Evolutionary conservation across 2,329 filamentous ascomycete species (phyloP).

Genomic region (Fusarium heterosporum): DNA sequence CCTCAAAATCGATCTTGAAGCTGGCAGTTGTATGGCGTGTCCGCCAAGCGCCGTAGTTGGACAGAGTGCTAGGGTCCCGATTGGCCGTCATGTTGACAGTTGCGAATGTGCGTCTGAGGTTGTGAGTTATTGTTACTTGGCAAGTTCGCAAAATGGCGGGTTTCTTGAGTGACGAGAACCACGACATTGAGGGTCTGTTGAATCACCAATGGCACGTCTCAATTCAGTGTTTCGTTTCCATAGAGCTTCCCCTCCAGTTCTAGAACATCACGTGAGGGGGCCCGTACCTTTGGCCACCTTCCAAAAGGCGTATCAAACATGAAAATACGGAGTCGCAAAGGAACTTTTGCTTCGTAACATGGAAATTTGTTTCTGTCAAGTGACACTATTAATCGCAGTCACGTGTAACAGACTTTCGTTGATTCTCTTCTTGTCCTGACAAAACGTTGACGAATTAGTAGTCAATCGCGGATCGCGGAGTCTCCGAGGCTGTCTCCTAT

Average conservation of each 20-base stretch:
- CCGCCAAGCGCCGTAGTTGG: slow-evolving; percentile 90
- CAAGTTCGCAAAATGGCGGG: slow-evolving; percentile 41
- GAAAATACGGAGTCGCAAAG: slow-evolving; percentile 14
- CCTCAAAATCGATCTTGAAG: slow-evolving; percentile 85
- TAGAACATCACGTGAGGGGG: slow-evolving; percentile 34
- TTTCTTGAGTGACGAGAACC: slow-evolving; percentile 46
- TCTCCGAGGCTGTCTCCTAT: not conserved
- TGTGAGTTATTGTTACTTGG: slow-evolving; percentile 42
- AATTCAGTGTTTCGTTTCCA: slow-evolving; percentile 14
- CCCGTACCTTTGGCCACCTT: slow-evolving; percentile 15
- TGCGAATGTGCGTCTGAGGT: slow-evolving; percentile 48
- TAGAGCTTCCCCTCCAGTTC: slow-evolving; percentile 22
- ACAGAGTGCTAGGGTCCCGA: slow-evolving; percentile 88
- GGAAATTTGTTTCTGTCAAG: slow-evolving; percentile 5
- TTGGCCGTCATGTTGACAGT: slow-evolving; percentile 49
- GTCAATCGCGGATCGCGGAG: not conserved
- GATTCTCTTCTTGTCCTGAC: not conserved
- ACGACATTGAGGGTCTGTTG: slow-evolving; percentile 44
- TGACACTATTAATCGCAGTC: not conserved
- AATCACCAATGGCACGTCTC: slow-evolving; percentile 29
- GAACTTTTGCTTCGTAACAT: slow-evolving; percentile 28
- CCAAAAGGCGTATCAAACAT: slow-evolving; percentile 26
- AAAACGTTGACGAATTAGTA: not conserved
- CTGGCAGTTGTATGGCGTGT: slow-evolving; percentile 86
- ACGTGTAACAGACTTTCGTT: slow-evolving; percentile 8